Percentiles rank a stretch among this genome's conserved stretches.
Conservation (phyloP, 495 filamentous ascomycete genomes). For the Lophiostoma macrostomum region DNA sequence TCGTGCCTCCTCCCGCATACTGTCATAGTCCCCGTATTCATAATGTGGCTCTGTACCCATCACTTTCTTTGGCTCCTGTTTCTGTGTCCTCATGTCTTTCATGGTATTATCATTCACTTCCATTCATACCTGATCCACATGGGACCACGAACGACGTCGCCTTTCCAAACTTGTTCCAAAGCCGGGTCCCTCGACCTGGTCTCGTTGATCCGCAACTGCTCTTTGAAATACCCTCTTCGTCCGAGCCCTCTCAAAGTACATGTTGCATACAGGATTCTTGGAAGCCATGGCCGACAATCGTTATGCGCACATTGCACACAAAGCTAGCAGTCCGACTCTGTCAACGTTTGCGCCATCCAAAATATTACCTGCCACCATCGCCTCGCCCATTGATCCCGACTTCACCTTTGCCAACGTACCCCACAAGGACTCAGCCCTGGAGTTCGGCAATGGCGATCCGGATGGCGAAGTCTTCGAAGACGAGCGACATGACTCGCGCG, state of each 20-base stretch:
- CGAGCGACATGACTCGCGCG: not conserved
- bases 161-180: too few relatives aligned
- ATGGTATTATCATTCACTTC: too few relatives aligned
- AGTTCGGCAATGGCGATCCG: not conserved
- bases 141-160: too few relatives aligned
- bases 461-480: not conserved
- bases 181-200: too few relatives aligned
- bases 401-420: not conserved
- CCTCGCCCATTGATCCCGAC: not conserved
- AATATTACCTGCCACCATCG: slow-evolving; percentile 1
- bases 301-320: not conserved
- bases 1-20: not conserved
- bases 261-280: not conserved
- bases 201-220: too few relatives aligned
- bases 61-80: too few relatives aligned
- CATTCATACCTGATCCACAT: too few relatives aligned
- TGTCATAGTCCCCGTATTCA: too few relatives aligned
- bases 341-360: slow-evolving; percentile 20
- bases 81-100: too few relatives aligned
- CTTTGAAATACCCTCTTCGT: too few relatives aligned
- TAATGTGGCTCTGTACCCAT: too few relatives aligned
- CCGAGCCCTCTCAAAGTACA: not conserved
- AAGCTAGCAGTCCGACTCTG: slow-evolving; percentile 20
- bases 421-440: not conserved
- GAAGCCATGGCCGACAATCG: not conserved